Evolutionary conservation across 371 early-diverging fungal species (phyloP), one percentile per base, ranked within the genome.

Genomic region (Mucor piriformis): DNA sequence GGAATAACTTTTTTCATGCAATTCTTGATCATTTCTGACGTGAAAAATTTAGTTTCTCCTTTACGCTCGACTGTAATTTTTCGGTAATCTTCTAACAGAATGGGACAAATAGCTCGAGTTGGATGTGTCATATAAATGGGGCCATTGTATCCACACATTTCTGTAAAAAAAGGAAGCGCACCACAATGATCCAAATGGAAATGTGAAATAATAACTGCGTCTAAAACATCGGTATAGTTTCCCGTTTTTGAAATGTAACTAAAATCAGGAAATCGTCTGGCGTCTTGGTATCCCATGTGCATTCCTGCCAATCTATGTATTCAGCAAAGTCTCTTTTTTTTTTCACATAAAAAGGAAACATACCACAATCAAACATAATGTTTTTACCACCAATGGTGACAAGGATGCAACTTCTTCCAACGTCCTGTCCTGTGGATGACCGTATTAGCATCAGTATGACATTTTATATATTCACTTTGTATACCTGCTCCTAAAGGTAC

Each of bases 141-240:
- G 1, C 98, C 99, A 57, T 89, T 82, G 70, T 96, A 98, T 1
- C 96, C 98, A 58, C 89, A 87, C 79, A 91, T 88, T 80, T 98
- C 98, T 10, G 96, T 97, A 63, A 98, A 93, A 67, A 91, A 94
- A 0, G 98, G 98, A 11, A 98, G 70, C 3, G 96, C 96, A 0
- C 99, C 99, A 67, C 97, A 95, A 73, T 98, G 99, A 79, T 98
- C 99, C 50, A 98, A 77, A 73, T 98, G 99, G 67, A 98, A 98
- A 72, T 98, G 99, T 21, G 91, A 88, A 35, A 98, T 95, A 55
- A 98, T 86, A 1, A 98, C 88, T 33, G 92, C 92, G 74, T 98
- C 96, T 34, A 97, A 76, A 54, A 88, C 78, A 27, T 88, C 88
- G 32, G 95, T 95, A 56, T 90, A 95, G 63, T 90, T 83, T 33